Evolutionary conservation across 139 green algal genomes (phyloP), one percentile per base, ranked within the genome.

Genomic region (Chlorella sp.): DNA sequence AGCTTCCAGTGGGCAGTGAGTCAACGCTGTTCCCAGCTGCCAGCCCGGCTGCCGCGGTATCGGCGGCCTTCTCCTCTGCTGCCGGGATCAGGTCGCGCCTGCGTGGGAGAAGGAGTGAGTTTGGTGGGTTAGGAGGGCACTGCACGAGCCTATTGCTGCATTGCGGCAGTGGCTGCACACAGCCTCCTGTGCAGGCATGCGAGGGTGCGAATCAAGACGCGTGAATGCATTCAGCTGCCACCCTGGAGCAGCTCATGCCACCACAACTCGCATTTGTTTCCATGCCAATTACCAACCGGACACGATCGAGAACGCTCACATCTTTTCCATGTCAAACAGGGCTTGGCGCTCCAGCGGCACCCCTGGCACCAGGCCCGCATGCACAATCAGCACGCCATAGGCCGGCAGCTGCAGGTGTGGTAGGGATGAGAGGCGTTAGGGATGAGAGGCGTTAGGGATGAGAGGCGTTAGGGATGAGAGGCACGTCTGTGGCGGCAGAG

Each of bases 341-440:
- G 82, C 26, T 84, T 96, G 93, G 28, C 86, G 55, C 28, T 88
- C 67, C 63, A 96, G 71, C 0, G 80, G 74, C 17, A 81, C 26
- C 17, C 87, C 89, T 0, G 90, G 90, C 21, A 94, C 38, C 55
- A 93, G 34, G 3, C 89, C 90, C 3, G 89, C 89, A 56, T 93
- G 90, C 36, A 93, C 87, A n/a, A 91, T 38, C 23, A 84, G 21
- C 17, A 88, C 38, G 36, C 76, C 72, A 4, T 81, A 82, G 34
- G 69, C 55, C 1, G 86, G 86, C 20, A 87, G 70, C 44, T 56
- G 75, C 34, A n/a, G 12, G 23, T 16, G 15, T 17, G 17, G 30
- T n/a, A n/a, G 26, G 44, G 44, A n/a, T 11, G 36, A 18, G 15
- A 38, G 26, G 69, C 3, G 36, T 20, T 16, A 9, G 44, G 44